These are phyloP conservation scores for Penicillium ochrochloron DNA, from an alignment of 495 filamentous ascomycete species.

Conservation along the genomic window DNA sequence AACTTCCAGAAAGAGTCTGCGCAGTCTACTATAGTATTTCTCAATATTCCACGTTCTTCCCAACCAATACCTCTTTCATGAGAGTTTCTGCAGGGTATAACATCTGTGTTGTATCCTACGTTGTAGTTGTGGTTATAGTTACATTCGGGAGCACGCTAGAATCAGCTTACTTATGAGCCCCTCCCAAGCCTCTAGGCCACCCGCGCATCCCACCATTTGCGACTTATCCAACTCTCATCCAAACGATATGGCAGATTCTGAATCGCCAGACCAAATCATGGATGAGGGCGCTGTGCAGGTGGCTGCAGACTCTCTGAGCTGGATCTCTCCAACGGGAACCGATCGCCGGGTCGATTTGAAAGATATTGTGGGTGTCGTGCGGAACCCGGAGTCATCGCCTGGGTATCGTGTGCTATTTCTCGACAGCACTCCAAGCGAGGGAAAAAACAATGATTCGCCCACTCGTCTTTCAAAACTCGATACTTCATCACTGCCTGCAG, in stretches of 20 bases:
- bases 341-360: constrained; percentile 28
- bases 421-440: constrained; percentile 9
- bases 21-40: not conserved
- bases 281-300: constrained; percentile 14
- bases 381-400: constrained; percentile 1
- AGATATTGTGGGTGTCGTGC: constrained; percentile 39
- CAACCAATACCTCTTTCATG: not conserved
- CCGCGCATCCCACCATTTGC: not conserved
- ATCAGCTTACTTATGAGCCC: constrained; percentile 4
- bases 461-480: constrained; percentile 24
- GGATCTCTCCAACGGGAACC: constrained; percentile 17
- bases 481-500: constrained; percentile 21
- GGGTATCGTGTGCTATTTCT: constrained; percentile 35
- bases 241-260: not conserved
- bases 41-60: not conserved
- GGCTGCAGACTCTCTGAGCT: constrained; percentile 22
- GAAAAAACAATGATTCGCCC: not conserved
- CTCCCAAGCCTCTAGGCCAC: not conserved
- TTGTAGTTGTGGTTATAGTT: not conserved
- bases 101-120: not conserved
- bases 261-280: not conserved
- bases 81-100: not conserved
- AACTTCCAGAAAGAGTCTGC: not conserved
- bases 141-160: not conserved
- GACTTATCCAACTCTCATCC: not conserved